A percentile compares a stretch with the other conserved stretches of the same genome.
phyloP scores from a whole-genome alignment of 306 rosid genomes.

The Trichosanthes cucumerina region DNA sequence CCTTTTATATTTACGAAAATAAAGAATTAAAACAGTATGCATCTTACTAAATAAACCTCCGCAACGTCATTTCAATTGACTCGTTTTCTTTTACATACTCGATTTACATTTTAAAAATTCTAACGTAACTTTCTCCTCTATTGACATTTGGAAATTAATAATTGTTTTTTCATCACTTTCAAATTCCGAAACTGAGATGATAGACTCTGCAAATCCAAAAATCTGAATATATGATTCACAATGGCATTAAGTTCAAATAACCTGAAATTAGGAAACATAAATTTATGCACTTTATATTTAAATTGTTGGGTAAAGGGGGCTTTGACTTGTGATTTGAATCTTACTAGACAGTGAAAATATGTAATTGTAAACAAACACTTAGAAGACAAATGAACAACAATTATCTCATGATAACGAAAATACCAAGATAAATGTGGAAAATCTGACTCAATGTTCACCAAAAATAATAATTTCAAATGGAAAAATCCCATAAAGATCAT shows the following conservation, averaged over 20 bases:
- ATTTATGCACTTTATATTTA: no score
- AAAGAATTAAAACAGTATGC: background rate
- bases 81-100: background rate
- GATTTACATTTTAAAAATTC: background rate
- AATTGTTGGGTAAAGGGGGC: background rate
- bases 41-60: background rate
- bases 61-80: no score
- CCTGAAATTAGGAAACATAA: background rate
- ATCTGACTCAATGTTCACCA: background rate
- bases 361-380: background rate
- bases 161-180: background rate
- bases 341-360: background rate
- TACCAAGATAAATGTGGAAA: background rate
- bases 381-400: background rate
- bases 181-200: background rate
- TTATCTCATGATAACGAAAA: background rate
- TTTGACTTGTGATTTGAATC: background rate
- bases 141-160: background rate
- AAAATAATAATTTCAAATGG: background rate
- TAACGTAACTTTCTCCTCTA: background rate
- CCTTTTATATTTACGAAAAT: background rate
- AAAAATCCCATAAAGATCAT: constrained; percentile 3
- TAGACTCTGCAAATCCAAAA: background rate
- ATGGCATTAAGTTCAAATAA: no score
- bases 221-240: background rate